Conservation (phyloP, 441 rosid species). For the Codiaeum variegatum region DNA sequence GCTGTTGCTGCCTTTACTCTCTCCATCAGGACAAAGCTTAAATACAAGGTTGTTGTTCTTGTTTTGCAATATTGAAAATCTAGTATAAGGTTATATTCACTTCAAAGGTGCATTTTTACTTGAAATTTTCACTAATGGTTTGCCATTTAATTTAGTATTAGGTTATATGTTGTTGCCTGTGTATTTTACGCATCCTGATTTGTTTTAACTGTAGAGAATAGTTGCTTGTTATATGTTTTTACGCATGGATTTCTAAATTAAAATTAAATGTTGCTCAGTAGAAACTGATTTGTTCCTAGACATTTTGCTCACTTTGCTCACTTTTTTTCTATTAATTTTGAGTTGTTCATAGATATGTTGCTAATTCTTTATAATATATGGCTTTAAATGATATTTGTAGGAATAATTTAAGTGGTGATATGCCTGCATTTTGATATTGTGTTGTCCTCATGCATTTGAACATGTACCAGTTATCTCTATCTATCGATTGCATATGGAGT, state of each 20-base stretch:
- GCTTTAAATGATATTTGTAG: slow-evolving; percentile 1
- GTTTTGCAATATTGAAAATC: slow-evolving; percentile 13
- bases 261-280: no score
- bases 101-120: not conserved
- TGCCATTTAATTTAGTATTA: no score
- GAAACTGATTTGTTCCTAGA: no score
- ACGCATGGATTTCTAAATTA: no score
- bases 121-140: slow-evolving; percentile 22
- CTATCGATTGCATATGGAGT: not conserved
- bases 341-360: not conserved
- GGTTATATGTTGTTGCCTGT: no score
- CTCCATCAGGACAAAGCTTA: slow-evolving; percentile 52
- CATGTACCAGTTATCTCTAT: not conserved
- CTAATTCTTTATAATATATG: not conserved
- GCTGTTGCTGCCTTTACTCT: slow-evolving; percentile 77
- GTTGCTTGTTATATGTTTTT: no score
- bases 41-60: slow-evolving; percentile 50
- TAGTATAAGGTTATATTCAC: not conserved
- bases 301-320: slow-evolving; percentile 22
- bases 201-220: no score
- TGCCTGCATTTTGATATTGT: not conserved
- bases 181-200: no score
- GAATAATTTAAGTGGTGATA: not conserved
- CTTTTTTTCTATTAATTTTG: slow-evolving; percentile 7
- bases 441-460: not conserved